Evolutionary conservation across 2,329 filamentous ascomycete species (phyloP), one percentile per base, ranked within the genome.

Genomic region (Diaporthe destruens): DNA sequence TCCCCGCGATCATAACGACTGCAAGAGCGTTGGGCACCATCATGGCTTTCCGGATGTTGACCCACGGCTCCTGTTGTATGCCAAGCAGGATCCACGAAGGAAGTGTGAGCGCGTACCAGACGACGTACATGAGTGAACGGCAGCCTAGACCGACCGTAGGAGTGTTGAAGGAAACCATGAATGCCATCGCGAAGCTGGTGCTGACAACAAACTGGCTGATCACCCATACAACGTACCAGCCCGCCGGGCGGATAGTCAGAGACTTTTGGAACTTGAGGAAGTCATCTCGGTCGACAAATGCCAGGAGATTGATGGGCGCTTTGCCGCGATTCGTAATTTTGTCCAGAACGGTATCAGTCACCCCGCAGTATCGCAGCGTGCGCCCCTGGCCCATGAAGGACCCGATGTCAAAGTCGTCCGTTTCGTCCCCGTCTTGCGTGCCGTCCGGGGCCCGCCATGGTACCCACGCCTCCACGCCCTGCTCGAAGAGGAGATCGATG

Each of bases 141-240:
- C 57, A 63, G 9, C 57, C 57, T 25, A 63, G 12, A 12, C 57
- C 57, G 2, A 63, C 42, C 7, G 57, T 63, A 11, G 57, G 57
- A 1, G 57, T 63, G 57, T 63, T 63, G 42, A 63, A 63, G 20
- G 57, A 63, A 9, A 63, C 57, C 57, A 63, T 63, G 25, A 63
- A 63, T 18, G 57, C 57, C 57, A 63, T 63, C 9, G 16, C 57
- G 3, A 63, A 63, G 7, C 57, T 63, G 57, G 57, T 63, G 57
- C 16, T 49, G 9, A 63, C 57, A 1, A 63, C 25, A 2, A 63
- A 49, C 6, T 63, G 57, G 42, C 57, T 63, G 57, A 63, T 47
- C 0, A 49, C 14, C 57, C 57, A 63, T 18, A 63, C 42, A 8
- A 63, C 57, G 11, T 63, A 63, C 57, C 57, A 63, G 20, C 25